A percentile compares a stretch with the other conserved stretches of the same genome.
Conservation (phyloP, 257 asterid species). For the Lycium barbarum region DNA sequence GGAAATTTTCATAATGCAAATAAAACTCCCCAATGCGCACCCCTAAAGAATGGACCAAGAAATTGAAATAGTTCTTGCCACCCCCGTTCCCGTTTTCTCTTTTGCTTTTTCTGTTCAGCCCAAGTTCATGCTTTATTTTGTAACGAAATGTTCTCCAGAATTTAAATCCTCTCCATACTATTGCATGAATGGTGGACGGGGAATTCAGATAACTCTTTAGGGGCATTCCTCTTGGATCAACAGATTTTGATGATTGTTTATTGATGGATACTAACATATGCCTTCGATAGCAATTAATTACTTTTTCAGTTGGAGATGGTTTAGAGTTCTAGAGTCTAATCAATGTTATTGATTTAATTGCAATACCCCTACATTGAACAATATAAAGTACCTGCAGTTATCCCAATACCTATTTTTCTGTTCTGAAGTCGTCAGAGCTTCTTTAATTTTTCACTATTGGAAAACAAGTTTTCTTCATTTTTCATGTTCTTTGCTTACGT, state of each 20-base stretch:
- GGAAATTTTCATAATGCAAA: neutral
- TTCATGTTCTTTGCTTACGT: neutral
- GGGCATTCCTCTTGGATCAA: slow-evolving; percentile 4
- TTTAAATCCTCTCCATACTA: neutral
- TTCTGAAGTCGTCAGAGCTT: neutral
- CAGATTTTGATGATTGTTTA: neutral
- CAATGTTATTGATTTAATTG: neutral
- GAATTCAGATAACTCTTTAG: neutral
- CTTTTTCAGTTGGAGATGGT: neutral
- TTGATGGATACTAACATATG: neutral
- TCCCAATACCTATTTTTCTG: neutral
- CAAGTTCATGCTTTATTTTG: neutral
- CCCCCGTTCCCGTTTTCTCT: neutral
- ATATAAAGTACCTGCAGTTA: neutral
- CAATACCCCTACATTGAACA: neutral
- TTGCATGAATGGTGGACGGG: neutral
- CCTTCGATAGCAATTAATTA: neutral
- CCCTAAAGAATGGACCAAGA: neutral
- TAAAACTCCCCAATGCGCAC: neutral
- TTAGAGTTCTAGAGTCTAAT: neutral
- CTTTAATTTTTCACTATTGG: neutral
- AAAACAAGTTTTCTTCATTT: neutral
- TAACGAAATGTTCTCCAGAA: neutral
- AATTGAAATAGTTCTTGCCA: neutral
- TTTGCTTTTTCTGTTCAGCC: neutral